Conservation (phyloP, 306 rosid species). For the Castanea crenata region DNA sequence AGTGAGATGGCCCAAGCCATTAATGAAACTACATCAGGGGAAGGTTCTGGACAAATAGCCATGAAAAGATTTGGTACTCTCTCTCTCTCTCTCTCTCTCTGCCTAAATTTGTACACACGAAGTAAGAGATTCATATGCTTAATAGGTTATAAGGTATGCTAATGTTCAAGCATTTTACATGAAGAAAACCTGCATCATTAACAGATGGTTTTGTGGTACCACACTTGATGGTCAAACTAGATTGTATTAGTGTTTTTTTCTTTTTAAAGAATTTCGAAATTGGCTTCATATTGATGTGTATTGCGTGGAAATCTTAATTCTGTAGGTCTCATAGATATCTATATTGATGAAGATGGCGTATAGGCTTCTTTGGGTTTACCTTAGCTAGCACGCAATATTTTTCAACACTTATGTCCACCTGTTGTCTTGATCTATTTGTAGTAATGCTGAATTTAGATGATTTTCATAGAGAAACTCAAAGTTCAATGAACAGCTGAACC, state of each 20-base stretch:
- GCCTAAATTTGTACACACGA: background rate
- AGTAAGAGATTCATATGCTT: conserved; percentile 1
- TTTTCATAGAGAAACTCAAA: background rate
- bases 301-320: background rate
- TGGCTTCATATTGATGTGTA: background rate
- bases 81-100: conserved; percentile 11
- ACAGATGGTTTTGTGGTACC: background rate
- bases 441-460: background rate
- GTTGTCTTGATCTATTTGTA: conserved; percentile 9
- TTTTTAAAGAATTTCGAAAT: background rate
- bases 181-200: conserved; percentile 1
- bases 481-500: background rate
- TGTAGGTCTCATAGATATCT: background rate
- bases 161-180: background rate
- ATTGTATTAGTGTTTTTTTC: background rate
- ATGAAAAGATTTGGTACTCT: conserved; percentile 87
- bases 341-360: conserved; percentile 6
- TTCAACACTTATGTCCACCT: background rate
- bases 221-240: conserved; percentile 19
- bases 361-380: conserved; percentile 3
- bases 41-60: conserved; percentile 80
- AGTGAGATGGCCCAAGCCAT: conserved; percentile 88
- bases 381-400: background rate
- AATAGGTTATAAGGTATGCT: conserved; percentile 7
- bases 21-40: conserved; percentile 83